A percentile compares a stretch with the other conserved stretches of the same genome.
phyloP scores from a whole-genome alignment of 768 basidiomycete species.

The Gymnopilus junonius region DNA sequence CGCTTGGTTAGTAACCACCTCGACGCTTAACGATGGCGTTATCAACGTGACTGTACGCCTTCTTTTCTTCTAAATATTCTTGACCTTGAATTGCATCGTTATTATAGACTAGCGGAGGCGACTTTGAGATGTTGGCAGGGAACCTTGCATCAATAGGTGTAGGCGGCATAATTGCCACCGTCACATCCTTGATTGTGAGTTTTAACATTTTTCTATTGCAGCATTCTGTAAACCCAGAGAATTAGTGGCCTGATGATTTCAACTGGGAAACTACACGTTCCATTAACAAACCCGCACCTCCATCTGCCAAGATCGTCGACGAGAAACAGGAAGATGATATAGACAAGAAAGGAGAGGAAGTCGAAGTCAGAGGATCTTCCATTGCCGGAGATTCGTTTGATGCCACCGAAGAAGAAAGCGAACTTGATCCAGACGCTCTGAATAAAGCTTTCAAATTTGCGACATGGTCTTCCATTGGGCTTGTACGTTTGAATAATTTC shows the following conservation, averaged over 20 bases:
- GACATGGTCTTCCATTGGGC: slow-evolving; percentile 66
- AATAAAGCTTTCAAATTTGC: slow-evolving; percentile 83
- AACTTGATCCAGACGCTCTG: slow-evolving; percentile 68
- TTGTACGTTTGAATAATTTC: slow-evolving; percentile 49
- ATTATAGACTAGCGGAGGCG: slow-evolving; percentile 52
- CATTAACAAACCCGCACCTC: slow-evolving; percentile 57
- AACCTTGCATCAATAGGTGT: slow-evolving; percentile 86
- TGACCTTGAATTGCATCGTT: not conserved
- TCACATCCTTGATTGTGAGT: slow-evolving; percentile 65
- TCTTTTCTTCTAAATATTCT: not conserved
- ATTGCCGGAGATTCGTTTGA: slow-evolving; percentile 41
- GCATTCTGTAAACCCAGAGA: not conserved
- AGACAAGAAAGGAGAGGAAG: slow-evolving; percentile 38
- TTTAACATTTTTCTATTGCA: not conserved
- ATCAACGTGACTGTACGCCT: slow-evolving; percentile 63
- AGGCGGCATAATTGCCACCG: slow-evolving; percentile 76
- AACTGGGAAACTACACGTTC: slow-evolving; percentile 80
- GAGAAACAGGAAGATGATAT: slow-evolving; percentile 38
- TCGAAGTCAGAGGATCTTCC: slow-evolving; percentile 30
- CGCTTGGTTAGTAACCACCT: slow-evolving; percentile 87
- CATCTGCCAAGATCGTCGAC: slow-evolving; percentile 18
- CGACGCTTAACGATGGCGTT: slow-evolving; percentile 65
- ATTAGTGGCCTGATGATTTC: slow-evolving; percentile 79
- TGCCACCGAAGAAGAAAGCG: slow-evolving; percentile 47
- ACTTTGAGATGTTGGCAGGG: slow-evolving; percentile 80